Percentiles rank a stretch among this genome's conserved stretches.
Conservation (phyloP, 2,329 filamentous ascomycete species). For the Fusarium incarnatum region DNA sequence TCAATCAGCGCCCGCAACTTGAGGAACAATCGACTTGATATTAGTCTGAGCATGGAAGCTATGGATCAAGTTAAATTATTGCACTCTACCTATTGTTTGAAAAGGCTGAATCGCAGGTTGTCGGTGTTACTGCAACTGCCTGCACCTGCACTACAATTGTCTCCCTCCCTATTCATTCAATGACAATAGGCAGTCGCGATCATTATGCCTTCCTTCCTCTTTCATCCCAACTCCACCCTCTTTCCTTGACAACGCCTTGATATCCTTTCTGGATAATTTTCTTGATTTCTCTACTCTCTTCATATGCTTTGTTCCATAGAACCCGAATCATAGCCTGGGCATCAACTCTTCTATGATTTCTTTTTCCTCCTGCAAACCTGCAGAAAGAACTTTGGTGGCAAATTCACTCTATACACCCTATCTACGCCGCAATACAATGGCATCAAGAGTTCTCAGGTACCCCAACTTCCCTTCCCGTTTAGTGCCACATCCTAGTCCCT, state of each 20-base stretch:
- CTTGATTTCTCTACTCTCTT: background rate
- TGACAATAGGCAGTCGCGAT: constrained; percentile 20
- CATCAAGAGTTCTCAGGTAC: constrained; percentile 32
- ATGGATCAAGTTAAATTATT: constrained; percentile 29
- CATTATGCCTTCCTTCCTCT: constrained; percentile 5
- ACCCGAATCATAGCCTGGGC: background rate
- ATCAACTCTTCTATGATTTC: background rate
- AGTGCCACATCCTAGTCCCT: constrained; percentile 21
- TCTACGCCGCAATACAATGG: constrained; percentile 21
- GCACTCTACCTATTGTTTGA: constrained; percentile 13
- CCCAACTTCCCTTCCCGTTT: constrained; percentile 10
- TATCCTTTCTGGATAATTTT: constrained; percentile 9
- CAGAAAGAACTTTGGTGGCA: background rate
- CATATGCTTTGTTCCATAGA: background rate
- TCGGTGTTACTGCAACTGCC: background rate
- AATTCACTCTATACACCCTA: background rate
- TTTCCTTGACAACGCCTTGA: constrained; percentile 9
- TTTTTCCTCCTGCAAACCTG: background rate
- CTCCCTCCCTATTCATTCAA: constrained; percentile 1
- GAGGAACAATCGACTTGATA: background rate
- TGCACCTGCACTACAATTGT: constrained; percentile 17
- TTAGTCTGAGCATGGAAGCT: constrained; percentile 1
- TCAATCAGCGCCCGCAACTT: constrained; percentile 23
- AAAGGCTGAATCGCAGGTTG: constrained; percentile 22
- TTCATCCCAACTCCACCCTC: constrained; percentile 1